Base-by-base conservation (phyloP, 805 yeast species). In the Candida stauntonica region DNA sequence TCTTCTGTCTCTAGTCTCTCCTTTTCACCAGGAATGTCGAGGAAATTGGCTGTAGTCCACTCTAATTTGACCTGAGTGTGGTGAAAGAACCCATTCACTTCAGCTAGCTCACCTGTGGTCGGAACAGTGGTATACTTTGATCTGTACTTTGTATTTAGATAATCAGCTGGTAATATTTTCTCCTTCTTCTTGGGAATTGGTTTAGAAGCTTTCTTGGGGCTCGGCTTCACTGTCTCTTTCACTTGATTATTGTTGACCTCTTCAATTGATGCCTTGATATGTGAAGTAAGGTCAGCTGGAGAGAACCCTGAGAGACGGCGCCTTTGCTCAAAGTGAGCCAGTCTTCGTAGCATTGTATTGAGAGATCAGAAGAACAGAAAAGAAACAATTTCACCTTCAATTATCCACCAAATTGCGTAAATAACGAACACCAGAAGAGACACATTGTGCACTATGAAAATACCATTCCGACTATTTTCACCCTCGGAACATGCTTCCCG, bases 11-110 rank as follows among this genome's bases (percentile, higher is more conserved):
- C 38, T 7, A 29, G 23, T 29, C 64, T 53, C 39, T 62, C 63
- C 39, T 61, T 61, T 29, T 76, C 70, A 26, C 77, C 81, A 0
- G 87, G 91, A 5, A 82, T 75, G 16, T 76, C 73, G 11, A 61
- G 47, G 43, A 72, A 79, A 5, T 63, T 56, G 6, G 68, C 71
- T 16, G 73, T 64, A 13, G 81, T 71, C 87, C 88, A 81, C 47
- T 80, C 85, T 29, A 75, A 63, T 17, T 58, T 55, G 3, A 74
- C 66, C 15, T 61, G 61, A 1, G 79, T 62, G 2, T 55, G 54
- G 41, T 72, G 69, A 53, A 81, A 77, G 45, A 73, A 66, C n/a
- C 58, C 58, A 34, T 61, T 63, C 9, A 57, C 48, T 18, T 52
- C 49, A 9, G 60, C 52, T 11, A 59, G 13, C 1, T 51, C 51